Base-by-base conservation (phyloP, 495 filamentous ascomycete genomes). In the Podospora sp. region DNA sequence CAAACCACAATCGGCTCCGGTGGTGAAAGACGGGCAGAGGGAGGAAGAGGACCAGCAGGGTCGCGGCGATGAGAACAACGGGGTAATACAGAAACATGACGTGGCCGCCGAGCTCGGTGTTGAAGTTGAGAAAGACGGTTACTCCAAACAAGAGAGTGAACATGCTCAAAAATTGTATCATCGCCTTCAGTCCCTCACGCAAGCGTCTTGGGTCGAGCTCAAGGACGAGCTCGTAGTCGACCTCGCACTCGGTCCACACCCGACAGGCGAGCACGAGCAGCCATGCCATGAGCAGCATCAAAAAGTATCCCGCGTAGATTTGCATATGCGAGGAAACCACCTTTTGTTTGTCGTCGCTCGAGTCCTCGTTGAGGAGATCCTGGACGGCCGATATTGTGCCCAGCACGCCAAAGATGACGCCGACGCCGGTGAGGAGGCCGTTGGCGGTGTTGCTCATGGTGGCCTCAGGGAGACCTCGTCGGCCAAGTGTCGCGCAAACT, bases 141-240 rank as follows among this genome's bases (percentile, higher is more conserved):
- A 90, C 77, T 2, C 94, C 93, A 57, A 96, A 83, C 27, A 97
- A 75, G 57, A 93, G 88, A n/a, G 91, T 75, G 72, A 94, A 91
- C 70, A 91, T 84, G 63, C 87, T 87, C 22, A 93, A 91, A 57
- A 97, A 85, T 84, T 93, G 91, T n/a, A 88, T 81, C 52, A 97
- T 81, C 29, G 29, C 29, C 73, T 97, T 89, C 73, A 90, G 88
- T 91, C 93, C 97, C 72, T 97, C 91, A 51, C 97, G 78, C 55
- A 88, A 84, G 78, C 94, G 86, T 70, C 93, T 85, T 56, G 88
- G 87, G 79, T 97, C 92, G 73, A 94, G 96, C 77, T 99, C 94
- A 75, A 99, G 97, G 72, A 98, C 90, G 80, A 99, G 97, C 26
- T 87, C 84, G 76, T 97, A 96, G 74, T 99, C 98, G 73, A 99